A percentile compares a stretch with the other conserved stretches of the same genome.
phyloP scores from a whole-genome alignment of 805 yeast genomes.

The Gaillardinia entomophila region DNA sequence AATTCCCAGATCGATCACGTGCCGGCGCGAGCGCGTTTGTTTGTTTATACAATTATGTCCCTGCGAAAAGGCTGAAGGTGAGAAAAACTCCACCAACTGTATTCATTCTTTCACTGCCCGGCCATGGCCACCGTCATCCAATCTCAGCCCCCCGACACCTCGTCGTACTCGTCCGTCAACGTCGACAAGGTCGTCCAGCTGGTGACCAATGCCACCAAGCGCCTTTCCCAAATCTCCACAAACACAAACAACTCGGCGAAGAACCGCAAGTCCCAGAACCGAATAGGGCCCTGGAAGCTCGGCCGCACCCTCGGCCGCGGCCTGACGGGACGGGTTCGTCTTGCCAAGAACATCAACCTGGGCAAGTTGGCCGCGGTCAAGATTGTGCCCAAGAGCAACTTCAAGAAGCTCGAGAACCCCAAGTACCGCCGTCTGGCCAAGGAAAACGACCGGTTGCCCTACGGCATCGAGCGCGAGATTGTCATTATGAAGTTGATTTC shows the following conservation, averaged over 20 bases:
- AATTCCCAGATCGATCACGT: no score
- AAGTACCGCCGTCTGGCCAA: conserved; percentile 32
- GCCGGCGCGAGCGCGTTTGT: no score
- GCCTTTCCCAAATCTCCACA: conserved; percentile 46
- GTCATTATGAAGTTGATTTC: conserved; percentile 77
- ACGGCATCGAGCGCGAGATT: conserved; percentile 83
- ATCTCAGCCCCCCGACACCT: conserved; percentile 1
- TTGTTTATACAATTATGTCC: neutral
- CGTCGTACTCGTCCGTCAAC: conserved; percentile 12
- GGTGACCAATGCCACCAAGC: conserved; percentile 41
- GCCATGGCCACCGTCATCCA: neutral
- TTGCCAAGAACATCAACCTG: conserved; percentile 80
- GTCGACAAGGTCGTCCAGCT: conserved; percentile 40
- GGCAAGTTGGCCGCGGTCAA: conserved; percentile 95
- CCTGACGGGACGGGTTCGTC: conserved; percentile 90
- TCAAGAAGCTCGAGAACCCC: conserved; percentile 45
- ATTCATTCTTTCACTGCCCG: neutral
- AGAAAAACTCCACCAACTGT: neutral
- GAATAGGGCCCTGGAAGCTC: conserved; percentile 94
- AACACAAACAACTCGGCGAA: conserved; percentile 34
- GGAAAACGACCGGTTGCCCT: conserved; percentile 53
- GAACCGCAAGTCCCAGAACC: conserved; percentile 43
- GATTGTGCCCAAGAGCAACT: conserved; percentile 82
- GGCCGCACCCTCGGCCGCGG: conserved; percentile 95
- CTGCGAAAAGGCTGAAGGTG: neutral